Percentiles rank a stretch among this genome's conserved stretches.
Conservation (phyloP, 768 basidiomycete genomes). For the Favolaschia claudopus region DNA sequence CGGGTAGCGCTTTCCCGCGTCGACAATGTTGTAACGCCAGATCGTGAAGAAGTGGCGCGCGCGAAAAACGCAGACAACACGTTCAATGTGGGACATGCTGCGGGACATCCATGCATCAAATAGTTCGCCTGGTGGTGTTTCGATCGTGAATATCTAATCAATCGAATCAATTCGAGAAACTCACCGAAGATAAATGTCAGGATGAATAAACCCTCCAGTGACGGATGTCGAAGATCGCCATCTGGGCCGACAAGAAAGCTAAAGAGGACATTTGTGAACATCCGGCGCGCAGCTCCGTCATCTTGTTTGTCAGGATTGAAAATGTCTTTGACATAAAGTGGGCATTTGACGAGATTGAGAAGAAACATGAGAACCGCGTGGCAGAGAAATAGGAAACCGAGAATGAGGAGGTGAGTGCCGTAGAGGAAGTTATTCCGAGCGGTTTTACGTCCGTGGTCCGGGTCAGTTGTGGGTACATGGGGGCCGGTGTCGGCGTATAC, state of each 20-base stretch:
- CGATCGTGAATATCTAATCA: background rate
- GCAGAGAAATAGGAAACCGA: background rate
- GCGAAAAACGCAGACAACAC: conserved; percentile 5
- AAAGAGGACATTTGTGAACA: background rate
- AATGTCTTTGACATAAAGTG: background rate
- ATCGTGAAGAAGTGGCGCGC: conserved; percentile 14
- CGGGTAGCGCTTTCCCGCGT: background rate
- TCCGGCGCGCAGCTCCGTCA: conserved; percentile 12
- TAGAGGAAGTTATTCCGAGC: background rate
- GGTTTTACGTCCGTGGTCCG: background rate
- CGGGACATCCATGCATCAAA: conserved; percentile 18
- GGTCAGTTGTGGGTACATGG: background rate
- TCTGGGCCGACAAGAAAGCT: background rate
- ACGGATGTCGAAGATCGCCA: background rate
- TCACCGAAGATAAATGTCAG: conserved; percentile 11
- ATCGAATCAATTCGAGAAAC: background rate
- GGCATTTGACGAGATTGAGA: background rate
- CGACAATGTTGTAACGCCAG: conserved; percentile 13
- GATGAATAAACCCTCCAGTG: conserved; percentile 1
- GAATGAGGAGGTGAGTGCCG: conserved; percentile 1
- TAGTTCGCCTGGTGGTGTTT: background rate
- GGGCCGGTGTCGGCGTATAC: background rate
- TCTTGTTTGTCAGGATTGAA: conserved; percentile 22
- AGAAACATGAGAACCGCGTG: background rate
- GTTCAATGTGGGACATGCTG: conserved; percentile 15